phyloP scores from a whole-genome alignment of 768 basidiomycete species.

The Lepiota brunneoincarnata region DNA sequence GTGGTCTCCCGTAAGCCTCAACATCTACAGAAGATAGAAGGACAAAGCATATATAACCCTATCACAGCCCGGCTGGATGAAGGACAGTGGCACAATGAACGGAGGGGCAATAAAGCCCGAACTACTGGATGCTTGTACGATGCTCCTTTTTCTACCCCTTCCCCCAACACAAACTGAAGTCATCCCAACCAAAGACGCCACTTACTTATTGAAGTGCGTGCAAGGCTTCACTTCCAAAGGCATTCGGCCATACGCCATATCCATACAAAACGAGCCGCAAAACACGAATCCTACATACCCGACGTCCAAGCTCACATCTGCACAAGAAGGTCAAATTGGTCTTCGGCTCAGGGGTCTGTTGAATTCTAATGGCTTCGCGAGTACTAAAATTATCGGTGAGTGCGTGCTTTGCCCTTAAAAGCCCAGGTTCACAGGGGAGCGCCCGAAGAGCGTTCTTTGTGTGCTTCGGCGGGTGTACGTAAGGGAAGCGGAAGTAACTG shows the following conservation, averaged over 20 bases:
- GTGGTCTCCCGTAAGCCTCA: conserved; percentile 61
- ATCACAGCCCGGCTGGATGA: conserved; percentile 73
- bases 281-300: conserved; percentile 63
- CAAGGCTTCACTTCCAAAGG: conserved; percentile 62
- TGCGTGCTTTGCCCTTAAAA: not conserved
- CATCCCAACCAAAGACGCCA: conserved; percentile 46
- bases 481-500: conserved; percentile 3
- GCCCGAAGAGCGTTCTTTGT: not conserved
- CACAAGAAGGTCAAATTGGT: conserved; percentile 55
- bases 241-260: conserved; percentile 57
- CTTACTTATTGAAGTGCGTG: conserved; percentile 62
- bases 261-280: conserved; percentile 52
- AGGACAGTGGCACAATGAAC: conserved; percentile 57
- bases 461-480: conserved; percentile 2
- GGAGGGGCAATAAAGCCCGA: conserved; percentile 54
- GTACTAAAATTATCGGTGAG: conserved; percentile 56
- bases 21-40: not conserved
- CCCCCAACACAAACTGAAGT: not conserved
- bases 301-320: conserved; percentile 45
- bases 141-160: not conserved
- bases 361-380: conserved; percentile 54
- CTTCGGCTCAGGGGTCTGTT: conserved; percentile 50
- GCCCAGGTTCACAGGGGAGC: too few species aligned
- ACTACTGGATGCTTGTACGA: conserved; percentile 44
- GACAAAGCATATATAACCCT: conserved; percentile 6